Percentiles rank a stretch among this genome's conserved stretches.
Evolutionary conservation across 1,139 yeast species (phyloP).

Genomic region (Debaryomyces singareniensis): DNA sequence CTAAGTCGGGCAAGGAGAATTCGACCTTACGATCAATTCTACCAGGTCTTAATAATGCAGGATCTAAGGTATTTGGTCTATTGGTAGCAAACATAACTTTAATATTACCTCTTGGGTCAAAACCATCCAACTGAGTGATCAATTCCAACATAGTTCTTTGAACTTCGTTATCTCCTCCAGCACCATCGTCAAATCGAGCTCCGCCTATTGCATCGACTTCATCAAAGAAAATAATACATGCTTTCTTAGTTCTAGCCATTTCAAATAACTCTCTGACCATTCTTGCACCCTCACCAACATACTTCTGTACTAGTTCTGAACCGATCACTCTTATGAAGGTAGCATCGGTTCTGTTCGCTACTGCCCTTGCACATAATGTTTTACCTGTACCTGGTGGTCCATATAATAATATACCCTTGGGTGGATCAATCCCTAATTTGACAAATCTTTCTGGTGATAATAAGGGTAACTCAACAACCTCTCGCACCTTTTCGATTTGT

Average conservation of each 20-base stretch:
- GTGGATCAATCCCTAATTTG: constrained; percentile 95
- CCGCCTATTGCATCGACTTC: constrained; percentile 99
- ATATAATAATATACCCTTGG: constrained; percentile 89
- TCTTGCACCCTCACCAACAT: constrained; percentile 99
- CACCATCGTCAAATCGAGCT: constrained; percentile 98
- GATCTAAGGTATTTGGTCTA: constrained; percentile 95
- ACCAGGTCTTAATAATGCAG: constrained; percentile 96
- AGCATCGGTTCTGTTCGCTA: constrained; percentile 97
- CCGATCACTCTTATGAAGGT: constrained; percentile 97
- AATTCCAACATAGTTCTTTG: constrained; percentile 98
- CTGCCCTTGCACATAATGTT: constrained; percentile 96
- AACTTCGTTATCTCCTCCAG: constrained; percentile 98
- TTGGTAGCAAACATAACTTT: constrained; percentile 99
- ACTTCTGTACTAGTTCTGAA: constrained; percentile 93
- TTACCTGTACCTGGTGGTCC: constrained; percentile 99
- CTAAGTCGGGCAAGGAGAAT: constrained; percentile 91
- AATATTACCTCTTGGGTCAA: constrained; percentile 96
- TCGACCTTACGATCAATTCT: constrained; percentile 98
- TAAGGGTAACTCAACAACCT: constrained; percentile 93
- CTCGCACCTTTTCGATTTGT: constrained; percentile 93
- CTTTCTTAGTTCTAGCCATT: constrained; percentile 97
- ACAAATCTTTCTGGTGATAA: constrained; percentile 95
- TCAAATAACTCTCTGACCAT: constrained; percentile 98
- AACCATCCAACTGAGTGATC: constrained; percentile 95
- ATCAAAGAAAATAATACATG: constrained; percentile 93